Evolutionary conservation across 345 rosid species (phyloP), one percentile per base, ranked within the genome.

Genomic region (Gossypium australe): DNA sequence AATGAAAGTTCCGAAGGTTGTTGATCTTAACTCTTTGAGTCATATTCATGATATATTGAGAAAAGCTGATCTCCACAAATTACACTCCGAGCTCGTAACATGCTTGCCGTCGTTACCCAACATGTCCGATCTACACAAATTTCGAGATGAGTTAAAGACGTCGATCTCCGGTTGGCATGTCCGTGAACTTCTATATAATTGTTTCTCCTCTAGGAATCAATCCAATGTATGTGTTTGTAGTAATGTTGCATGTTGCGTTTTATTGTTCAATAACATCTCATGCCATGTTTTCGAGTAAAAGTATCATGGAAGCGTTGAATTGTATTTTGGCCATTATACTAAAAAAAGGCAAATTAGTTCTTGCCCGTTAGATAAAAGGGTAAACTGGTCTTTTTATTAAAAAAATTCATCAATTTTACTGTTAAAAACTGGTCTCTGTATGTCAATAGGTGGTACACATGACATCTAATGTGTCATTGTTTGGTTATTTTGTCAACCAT

Each of bases 181-280:
- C 9, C 77, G 79, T 84, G 96, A 94, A 6, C 89, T 86, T 77
- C 83, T 92, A 25, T 86, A 89, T 77, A 94, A 92, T 82, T 92
- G 98, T 84, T 89, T 89, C 84, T 88, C 87, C 76, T 83, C 80
- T 77, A 85, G 86, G 75, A 88, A 94, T 86, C 87, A 87, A 73
- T 85, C 94, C 2, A 87, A 89, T 61, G 87, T 85, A 71, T 94
- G 92, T 81, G 94, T 91, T 80, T 85, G 86, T 34, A 92, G 97
- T 94, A 88, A 79, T 75, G 70, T 69, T 72, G 61, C 62, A 41
- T 58, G 55, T 17, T 17, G 18, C 5, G 1, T 49, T 49, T 49
- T 17, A 49, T 3, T 51, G 17, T 4, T 51, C 17, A 7, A 51
- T 51, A 34, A 34, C 7, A 5, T 5, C 41, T 34, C 41, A 34